phyloP scores from a whole-genome alignment of 805 yeast species.

The Maudiozyma saulgeensis region DNA sequence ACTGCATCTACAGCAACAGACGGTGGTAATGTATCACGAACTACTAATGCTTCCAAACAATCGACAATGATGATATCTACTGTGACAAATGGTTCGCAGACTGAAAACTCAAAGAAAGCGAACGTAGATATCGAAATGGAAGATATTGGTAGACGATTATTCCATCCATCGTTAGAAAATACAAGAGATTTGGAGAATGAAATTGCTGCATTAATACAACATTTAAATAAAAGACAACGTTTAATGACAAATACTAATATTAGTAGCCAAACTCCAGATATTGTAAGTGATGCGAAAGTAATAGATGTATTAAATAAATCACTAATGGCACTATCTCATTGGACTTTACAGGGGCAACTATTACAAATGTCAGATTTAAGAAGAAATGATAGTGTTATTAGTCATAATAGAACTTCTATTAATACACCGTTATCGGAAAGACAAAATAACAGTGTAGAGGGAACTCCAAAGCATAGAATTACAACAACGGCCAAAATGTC shows the following conservation, averaged over 20 bases:
- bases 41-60: too few species aligned
- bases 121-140: not conserved
- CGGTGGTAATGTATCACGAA: too few species aligned
- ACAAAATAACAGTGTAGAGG: slow-evolving; percentile 19
- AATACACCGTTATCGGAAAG: not conserved
- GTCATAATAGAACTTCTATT: not conserved
- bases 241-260: not conserved
- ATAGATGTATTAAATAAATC: slow-evolving; percentile 19
- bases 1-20: too few species aligned
- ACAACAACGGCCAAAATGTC: not conserved
- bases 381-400: not conserved
- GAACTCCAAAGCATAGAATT: slow-evolving; percentile 13
- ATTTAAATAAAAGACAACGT: slow-evolving; percentile 6
- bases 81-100: too few species aligned
- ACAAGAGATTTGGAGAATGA: slow-evolving; percentile 20
- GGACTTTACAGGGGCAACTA: slow-evolving; percentile 26
- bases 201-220: slow-evolving; percentile 11
- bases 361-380: slow-evolving; percentile 12
- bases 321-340: slow-evolving; percentile 24
- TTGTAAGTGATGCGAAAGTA: slow-evolving; percentile 6
- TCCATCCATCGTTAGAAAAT: slow-evolving; percentile 12
- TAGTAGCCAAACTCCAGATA: not conserved
- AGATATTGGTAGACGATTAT: not conserved
- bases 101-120: not conserved
- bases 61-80: too few species aligned